phyloP scores from a whole-genome alignment of 257 asterid species.

The Jacaranda copaia region DNA sequence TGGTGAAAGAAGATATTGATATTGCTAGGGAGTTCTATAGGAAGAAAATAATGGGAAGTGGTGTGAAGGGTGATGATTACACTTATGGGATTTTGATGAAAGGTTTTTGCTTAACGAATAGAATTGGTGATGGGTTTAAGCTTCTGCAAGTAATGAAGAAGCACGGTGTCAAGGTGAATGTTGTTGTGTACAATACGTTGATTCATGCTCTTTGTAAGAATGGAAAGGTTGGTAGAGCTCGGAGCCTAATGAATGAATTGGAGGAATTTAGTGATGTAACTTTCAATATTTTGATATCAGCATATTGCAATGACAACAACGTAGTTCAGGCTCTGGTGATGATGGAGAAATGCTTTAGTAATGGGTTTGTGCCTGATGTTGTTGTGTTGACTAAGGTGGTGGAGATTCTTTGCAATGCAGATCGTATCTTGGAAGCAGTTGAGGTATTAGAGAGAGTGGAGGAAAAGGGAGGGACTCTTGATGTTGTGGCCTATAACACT shows the following conservation, averaged over 20 bases:
- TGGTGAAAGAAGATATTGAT: constrained; percentile 88
- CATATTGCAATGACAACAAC: constrained; percentile 73
- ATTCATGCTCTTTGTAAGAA: constrained; percentile 83
- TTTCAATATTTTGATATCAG: constrained; percentile 75
- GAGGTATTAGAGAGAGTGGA: constrained; percentile 80
- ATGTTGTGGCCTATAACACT: constrained; percentile 79
- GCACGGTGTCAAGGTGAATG: constrained; percentile 53
- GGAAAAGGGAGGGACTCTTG: constrained; percentile 68
- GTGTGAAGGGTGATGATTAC: constrained; percentile 78
- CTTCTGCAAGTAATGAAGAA: constrained; percentile 78
- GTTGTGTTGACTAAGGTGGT: constrained; percentile 73
- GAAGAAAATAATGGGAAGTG: constrained; percentile 77
- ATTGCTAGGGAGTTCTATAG: constrained; percentile 85
- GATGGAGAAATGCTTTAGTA: constrained; percentile 71
- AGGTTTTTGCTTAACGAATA: constrained; percentile 89
- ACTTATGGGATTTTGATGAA: constrained; percentile 92
- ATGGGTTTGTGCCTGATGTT: constrained; percentile 74
- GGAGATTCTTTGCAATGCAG: constrained; percentile 58
- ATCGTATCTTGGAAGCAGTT: constrained; percentile 71
- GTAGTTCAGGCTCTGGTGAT: constrained; percentile 80
- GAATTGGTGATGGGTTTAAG: constrained; percentile 89
- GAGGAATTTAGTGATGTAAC: constrained; percentile 70
- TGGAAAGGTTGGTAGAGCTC: constrained; percentile 84
- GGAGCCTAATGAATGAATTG: constrained; percentile 82
- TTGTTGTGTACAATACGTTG: constrained; percentile 79